Evolutionary conservation across 257 asterid genomes (phyloP).

Genomic region (Scutellaria baicalensis): DNA sequence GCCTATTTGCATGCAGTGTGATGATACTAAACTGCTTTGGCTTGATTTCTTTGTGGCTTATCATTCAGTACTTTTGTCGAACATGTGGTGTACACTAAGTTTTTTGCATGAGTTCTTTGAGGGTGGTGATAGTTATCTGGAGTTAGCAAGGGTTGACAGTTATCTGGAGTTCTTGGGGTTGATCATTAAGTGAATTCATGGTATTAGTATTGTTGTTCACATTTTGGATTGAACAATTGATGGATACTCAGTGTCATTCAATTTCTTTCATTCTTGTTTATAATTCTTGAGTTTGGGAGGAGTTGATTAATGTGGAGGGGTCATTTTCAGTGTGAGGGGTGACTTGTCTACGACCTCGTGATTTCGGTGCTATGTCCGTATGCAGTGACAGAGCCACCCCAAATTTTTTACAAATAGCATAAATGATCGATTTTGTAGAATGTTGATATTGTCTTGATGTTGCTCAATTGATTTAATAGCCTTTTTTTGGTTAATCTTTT

Average conservation of each 20-base stretch:
- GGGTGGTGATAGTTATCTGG: not conserved
- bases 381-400: no score
- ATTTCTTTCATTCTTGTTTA: not conserved
- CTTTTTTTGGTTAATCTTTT: no score
- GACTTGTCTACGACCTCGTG: not conserved
- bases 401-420: no score
- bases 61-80: not conserved
- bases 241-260: not conserved
- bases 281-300: not conserved
- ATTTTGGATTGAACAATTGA: not conserved
- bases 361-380: not conserved
- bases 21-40: not conserved
- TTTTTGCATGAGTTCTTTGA: not conserved
- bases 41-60: not conserved
- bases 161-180: not conserved
- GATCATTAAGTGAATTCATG: not conserved
- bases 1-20: not conserved
- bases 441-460: no score
- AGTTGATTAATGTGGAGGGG: not conserved
- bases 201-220: not conserved
- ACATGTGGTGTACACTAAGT: not conserved
- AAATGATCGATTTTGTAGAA: no score
- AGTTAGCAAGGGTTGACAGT: not conserved
- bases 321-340: not conserved
- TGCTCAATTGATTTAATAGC: no score